Conservation (phyloP, 305 asterid genomes). For the Solanum chacoense region DNA sequence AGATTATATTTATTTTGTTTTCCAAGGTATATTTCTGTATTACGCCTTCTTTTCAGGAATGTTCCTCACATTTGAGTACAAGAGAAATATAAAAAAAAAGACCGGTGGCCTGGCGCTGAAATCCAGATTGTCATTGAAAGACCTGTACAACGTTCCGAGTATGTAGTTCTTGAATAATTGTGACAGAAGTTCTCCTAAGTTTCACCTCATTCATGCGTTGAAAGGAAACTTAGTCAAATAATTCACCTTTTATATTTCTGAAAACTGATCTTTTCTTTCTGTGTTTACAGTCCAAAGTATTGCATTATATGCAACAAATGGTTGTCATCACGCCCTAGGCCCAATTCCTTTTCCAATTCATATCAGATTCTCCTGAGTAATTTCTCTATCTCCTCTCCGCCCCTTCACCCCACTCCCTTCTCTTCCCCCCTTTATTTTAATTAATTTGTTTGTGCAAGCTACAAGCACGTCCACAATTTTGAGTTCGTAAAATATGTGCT, state of each 20-base stretch:
- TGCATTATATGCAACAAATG: slow-evolving; percentile 34
- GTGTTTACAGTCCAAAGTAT: slow-evolving; percentile 69
- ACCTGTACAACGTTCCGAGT: slow-evolving; percentile 88
- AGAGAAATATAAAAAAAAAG: too few species aligned
- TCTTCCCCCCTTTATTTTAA: background rate
- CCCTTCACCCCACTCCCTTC: background rate
- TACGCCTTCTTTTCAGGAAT: too few species aligned
- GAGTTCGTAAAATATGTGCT: background rate
- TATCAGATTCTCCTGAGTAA: slow-evolving; percentile 77
- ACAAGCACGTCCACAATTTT: background rate
- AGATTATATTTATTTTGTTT: too few species aligned
- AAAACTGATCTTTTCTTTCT: slow-evolving; percentile 4
- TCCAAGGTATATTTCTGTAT: too few species aligned
- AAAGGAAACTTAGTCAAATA: background rate
- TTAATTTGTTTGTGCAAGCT: background rate
- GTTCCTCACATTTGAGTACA: too few species aligned
- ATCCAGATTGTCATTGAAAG: slow-evolving; percentile 78
- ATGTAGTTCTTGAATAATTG: slow-evolving; percentile 13
- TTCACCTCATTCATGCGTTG: slow-evolving; percentile 1
- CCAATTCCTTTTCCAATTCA: slow-evolving; percentile 71
- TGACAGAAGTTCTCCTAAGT: background rate
- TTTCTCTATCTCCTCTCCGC: slow-evolving; percentile 16
- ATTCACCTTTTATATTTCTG: background rate
- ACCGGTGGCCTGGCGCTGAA: slow-evolving; percentile 5
- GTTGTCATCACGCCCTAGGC: slow-evolving; percentile 56